Conservation (phyloP, 805 yeast species). For the Candida schatavii region DNA sequence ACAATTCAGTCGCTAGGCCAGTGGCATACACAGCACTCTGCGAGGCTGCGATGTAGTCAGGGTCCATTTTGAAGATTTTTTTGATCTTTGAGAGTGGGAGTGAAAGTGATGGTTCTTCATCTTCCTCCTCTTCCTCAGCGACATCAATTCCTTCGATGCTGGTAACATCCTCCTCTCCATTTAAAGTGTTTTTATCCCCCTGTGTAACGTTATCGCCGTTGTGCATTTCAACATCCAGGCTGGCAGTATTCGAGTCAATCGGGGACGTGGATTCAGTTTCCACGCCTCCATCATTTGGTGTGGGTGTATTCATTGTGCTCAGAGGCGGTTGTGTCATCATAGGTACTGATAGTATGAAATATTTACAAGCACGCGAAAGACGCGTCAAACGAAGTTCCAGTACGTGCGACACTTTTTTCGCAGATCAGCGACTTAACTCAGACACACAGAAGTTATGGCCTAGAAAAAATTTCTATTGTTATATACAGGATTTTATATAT, state of each 20-base stretch:
- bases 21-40: conserved; percentile 71
- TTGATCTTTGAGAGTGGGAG: conserved; percentile 70
- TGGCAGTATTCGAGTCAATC: background rate
- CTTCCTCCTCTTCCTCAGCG: conserved; percentile 21
- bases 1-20: conserved; percentile 76
- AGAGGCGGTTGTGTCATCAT: too few relatives aligned
- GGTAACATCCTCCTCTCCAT: background rate
- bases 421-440: too few relatives aligned
- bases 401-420: too few relatives aligned
- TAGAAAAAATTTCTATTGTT: background rate
- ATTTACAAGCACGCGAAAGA: too few relatives aligned
- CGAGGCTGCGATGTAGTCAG: conserved; percentile 65
- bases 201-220: conserved; percentile 1
- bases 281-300: background rate
- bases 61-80: conserved; percentile 71
- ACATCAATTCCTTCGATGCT: conserved; percentile 14
- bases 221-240: conserved; percentile 1
- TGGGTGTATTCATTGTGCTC: background rate
- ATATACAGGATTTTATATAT: background rate
- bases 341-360: too few relatives aligned
- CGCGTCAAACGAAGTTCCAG: too few relatives aligned
- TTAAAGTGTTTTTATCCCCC: too few relatives aligned
- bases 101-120: conserved; percentile 25
- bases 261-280: background rate
- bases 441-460: too few relatives aligned